Evolutionary conservation across 1,139 yeast genomes (phyloP).

Genomic region (Zhuliangozyma parablackwelliae): DNA sequence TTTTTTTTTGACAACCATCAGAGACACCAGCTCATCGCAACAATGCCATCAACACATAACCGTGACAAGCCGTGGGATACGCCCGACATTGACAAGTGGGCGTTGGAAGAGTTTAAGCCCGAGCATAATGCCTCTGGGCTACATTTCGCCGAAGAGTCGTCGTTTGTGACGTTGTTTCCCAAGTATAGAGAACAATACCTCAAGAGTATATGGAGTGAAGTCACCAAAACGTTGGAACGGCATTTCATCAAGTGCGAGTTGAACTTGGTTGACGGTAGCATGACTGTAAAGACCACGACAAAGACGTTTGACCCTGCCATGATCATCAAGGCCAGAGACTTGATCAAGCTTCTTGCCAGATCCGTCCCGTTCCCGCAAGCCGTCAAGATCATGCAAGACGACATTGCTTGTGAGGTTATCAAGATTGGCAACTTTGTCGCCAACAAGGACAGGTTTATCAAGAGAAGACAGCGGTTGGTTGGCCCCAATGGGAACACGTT

Average conservation of each 20-base stretch:
- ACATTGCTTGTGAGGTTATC: slow-evolving; percentile 91
- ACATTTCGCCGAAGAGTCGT: slow-evolving; percentile 89
- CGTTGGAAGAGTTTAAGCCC: slow-evolving; percentile 79
- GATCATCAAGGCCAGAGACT: slow-evolving; percentile 89
- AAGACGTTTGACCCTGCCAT: slow-evolving; percentile 95
- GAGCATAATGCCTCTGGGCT: slow-evolving; percentile 85
- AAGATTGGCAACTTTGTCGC: slow-evolving; percentile 88
- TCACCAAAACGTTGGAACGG: slow-evolving; percentile 70
- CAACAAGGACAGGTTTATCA: slow-evolving; percentile 89
- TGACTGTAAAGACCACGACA: slow-evolving; percentile 94
- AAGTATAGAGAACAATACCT: slow-evolving; percentile 92
- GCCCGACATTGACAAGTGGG: slow-evolving; percentile 93
- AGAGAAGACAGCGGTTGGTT: slow-evolving; percentile 91
- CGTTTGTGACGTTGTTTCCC: slow-evolving; percentile 92
- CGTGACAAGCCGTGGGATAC: slow-evolving; percentile 98
- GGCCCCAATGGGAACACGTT: slow-evolving; percentile 97
- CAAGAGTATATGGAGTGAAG: slow-evolving; percentile 90
- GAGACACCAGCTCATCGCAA: too few species aligned
- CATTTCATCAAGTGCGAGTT: slow-evolving; percentile 76
- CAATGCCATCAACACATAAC: slow-evolving; percentile 88
- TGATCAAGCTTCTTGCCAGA: slow-evolving; percentile 88
- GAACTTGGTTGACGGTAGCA: slow-evolving; percentile 92
- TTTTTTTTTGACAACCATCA: too few species aligned
- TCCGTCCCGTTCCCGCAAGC: slow-evolving; percentile 98
- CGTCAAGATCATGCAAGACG: slow-evolving; percentile 83